These are phyloP conservation scores for Botrytis aclada DNA, from an alignment of 2,329 filamentous ascomycete genomes.

Conservation along the genomic window DNA sequence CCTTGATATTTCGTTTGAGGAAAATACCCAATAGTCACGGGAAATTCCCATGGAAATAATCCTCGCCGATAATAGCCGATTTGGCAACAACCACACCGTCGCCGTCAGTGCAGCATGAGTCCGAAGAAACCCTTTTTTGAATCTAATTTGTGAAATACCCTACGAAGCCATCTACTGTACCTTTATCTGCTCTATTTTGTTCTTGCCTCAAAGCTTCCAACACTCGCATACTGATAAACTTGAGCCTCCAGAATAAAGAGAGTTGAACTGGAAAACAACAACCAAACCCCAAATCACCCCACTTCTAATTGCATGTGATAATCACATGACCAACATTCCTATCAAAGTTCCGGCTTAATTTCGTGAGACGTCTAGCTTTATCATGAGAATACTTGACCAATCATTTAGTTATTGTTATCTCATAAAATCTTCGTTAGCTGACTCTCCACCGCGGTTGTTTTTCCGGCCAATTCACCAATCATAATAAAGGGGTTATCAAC, in stretches of 20 bases:
- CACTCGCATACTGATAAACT: background rate
- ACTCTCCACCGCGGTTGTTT: slow-evolving; percentile 20
- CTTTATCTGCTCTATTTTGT: background rate
- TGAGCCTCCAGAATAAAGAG: background rate
- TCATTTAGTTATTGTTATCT: slow-evolving; percentile 2
- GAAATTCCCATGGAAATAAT: background rate
- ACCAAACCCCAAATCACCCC: background rate
- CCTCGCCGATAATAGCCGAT: background rate
- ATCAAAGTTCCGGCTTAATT: slow-evolving; percentile 8
- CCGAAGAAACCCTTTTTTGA: background rate
- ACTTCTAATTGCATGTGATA: background rate
- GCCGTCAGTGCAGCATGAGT: background rate
- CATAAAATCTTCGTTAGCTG: background rate
- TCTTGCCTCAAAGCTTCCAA: background rate
- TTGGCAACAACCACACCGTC: background rate
- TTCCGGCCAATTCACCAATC: slow-evolving; percentile 29
- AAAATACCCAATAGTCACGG: background rate
- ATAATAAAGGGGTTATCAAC: slow-evolving; percentile 13
- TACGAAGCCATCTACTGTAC: background rate
- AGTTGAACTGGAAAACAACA: background rate
- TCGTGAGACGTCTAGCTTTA: background rate
- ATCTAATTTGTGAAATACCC: background rate
- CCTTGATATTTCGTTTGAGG: background rate
- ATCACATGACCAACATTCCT: background rate
- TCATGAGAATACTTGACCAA: background rate